Evolutionary conservation across 2,329 filamentous ascomycete genomes (phyloP), one percentile per base, ranked within the genome.

Genomic region (Ophiocordyceps polyrhachis-furcata): DNA sequence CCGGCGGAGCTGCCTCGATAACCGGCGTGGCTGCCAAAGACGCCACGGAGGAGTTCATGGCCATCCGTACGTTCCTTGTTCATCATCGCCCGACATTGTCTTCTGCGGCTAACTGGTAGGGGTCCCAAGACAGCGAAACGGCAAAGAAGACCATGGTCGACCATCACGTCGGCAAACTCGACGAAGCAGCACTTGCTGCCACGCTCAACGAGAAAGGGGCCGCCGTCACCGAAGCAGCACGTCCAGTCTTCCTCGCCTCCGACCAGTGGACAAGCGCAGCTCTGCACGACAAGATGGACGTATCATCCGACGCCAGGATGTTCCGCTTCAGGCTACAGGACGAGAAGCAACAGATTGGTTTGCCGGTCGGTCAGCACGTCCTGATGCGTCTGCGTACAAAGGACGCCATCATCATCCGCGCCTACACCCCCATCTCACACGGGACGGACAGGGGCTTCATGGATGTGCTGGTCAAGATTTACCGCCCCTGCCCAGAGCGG

Each of bases 81-180:
- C 4, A 4, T 35, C 14, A 2, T 35, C 21, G 21, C 21, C 21
- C 21, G 21, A 23, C 21, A 23, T 23, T 23, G n/a, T 23, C 21
- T 4, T 23, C 21, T 4, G n/a, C n/a, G n/a, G 31, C 31, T 28
- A 35, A n/a, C 31, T 15, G 3, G 3, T 35, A n/a, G n/a, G n/a
- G n/a, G 14, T 13, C 31, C n/a, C 14, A 11, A 89, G 85, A 94
- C 59, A 88, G 82, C 58, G 87, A 94, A 64, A 93, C 83, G 15
- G 88, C 88, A 31, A 94, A 93, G 63, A 73, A 71, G 17, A 93
- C 93, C 86, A 87, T 95, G 81, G 72, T 74, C 12, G 62, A 71
- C 41, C 93, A 93, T 56, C 87, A 95, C 59, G 78, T 95, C 50
- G 88, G 88, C 43, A 77, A 76, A 0, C 71, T 94, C 13, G 75